Percentiles rank a stretch among this genome's conserved stretches.
Conservation (phyloP, 169 alveolate genomes). For the Theileria luwenshuni region DNA sequence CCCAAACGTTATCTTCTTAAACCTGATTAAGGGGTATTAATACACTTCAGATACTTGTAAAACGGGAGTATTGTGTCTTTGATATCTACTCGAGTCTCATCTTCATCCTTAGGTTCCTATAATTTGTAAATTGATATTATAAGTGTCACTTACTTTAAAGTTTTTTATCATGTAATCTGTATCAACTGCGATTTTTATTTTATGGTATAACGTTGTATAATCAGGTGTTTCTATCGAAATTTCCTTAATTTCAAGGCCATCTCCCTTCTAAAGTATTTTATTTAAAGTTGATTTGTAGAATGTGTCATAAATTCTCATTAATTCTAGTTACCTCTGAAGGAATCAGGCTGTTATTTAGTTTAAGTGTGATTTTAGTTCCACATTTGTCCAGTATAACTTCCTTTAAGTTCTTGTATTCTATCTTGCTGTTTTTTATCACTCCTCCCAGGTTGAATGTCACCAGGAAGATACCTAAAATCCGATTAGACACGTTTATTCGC, state of each 20-base stretch:
- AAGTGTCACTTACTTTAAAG: slow-evolving; percentile 11
- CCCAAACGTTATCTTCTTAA: slow-evolving; percentile 45
- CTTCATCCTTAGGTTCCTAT: slow-evolving; percentile 34
- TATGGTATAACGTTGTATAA: slow-evolving; percentile 32
- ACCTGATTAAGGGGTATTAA: not conserved
- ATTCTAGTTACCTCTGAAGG: not conserved
- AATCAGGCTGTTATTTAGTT: slow-evolving; percentile 9
- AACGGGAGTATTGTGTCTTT: slow-evolving; percentile 54
- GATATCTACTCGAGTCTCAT: not conserved
- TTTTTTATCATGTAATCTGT: slow-evolving; percentile 18
- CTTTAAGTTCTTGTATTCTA: slow-evolving; percentile 24
- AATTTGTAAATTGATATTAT: not conserved
- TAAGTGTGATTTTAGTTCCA: not conserved
- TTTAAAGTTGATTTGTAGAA: not conserved
- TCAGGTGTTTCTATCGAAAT: slow-evolving; percentile 47
- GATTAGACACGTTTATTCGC: not conserved
- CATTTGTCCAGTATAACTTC: slow-evolving; percentile 6
- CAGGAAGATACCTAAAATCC: slow-evolving; percentile 39
- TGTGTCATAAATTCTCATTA: not conserved
- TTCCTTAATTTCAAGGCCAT: not conserved
- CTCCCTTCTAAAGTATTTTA: not conserved
- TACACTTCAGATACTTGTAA: slow-evolving; percentile 9
- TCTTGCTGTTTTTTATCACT: slow-evolving; percentile 41
- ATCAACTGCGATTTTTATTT: slow-evolving; percentile 35
- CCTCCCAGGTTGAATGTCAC: slow-evolving; percentile 59